Percentiles rank a stretch among this genome's conserved stretches.
These are phyloP conservation scores for Martiniozyma asiatica DNA, from an alignment of 1,139 yeast genomes.

Conservation along the genomic window DNA sequence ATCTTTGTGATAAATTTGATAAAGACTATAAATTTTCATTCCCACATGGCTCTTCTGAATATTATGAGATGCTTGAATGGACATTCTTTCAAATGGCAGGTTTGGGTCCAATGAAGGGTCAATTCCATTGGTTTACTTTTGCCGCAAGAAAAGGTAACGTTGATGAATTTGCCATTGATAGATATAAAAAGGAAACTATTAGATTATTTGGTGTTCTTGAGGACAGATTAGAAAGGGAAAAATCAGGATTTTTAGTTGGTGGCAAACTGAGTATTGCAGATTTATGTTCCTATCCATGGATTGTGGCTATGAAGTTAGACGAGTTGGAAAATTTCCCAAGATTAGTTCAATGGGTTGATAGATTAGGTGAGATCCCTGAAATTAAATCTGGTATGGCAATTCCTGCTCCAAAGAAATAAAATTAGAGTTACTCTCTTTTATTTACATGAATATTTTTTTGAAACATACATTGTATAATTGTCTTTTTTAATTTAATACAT, in stretches of 20 bases:
- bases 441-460: too few relatives aligned
- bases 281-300: slow-evolving; percentile 34
- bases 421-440: too few relatives aligned
- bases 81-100: slow-evolving; percentile 47
- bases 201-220: slow-evolving; percentile 45
- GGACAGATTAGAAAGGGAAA: slow-evolving; percentile 31
- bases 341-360: slow-evolving; percentile 33
- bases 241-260: slow-evolving; percentile 43
- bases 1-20: slow-evolving; percentile 47
- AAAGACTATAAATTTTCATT: slow-evolving; percentile 37
- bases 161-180: slow-evolving; percentile 39
- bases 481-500: too few relatives aligned
- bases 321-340: slow-evolving; percentile 33
- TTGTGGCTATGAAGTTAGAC: slow-evolving; percentile 18
- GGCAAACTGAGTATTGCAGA: slow-evolving; percentile 45
- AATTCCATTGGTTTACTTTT: slow-evolving; percentile 34
- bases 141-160: slow-evolving; percentile 36
- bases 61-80: slow-evolving; percentile 41
- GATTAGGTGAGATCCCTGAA: slow-evolving; percentile 27
- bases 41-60: slow-evolving; percentile 30
- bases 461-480: too few relatives aligned
- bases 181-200: slow-evolving; percentile 39
- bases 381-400: slow-evolving; percentile 26
- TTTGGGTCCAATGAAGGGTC: slow-evolving; percentile 52
- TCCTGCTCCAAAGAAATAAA: too few relatives aligned